Conservation (phyloP, 2,329 filamentous ascomycete genomes). For the Exophiala viscosa region DNA sequence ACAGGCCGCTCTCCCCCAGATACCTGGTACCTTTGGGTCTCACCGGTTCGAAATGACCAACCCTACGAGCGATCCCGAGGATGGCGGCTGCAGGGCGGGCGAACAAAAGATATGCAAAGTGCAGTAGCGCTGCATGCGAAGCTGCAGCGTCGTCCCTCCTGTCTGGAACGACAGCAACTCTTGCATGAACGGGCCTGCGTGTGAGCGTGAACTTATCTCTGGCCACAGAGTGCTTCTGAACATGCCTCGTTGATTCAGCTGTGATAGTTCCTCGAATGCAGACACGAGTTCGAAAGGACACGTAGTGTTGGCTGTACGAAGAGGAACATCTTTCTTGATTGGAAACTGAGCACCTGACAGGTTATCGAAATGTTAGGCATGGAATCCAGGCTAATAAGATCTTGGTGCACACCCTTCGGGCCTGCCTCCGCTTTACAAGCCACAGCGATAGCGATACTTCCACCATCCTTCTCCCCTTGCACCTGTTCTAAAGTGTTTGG, state of each 20-base stretch:
- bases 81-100: slow-evolving; percentile 14
- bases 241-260: not conserved
- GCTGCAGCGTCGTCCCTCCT: slow-evolving; percentile 10
- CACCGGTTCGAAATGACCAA: slow-evolving; percentile 18
- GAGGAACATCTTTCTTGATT: too few species aligned
- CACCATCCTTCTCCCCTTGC: not conserved
- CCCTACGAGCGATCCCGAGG: slow-evolving; percentile 1
- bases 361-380: too few species aligned
- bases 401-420: too few species aligned
- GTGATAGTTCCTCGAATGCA: not conserved
- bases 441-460: too few species aligned
- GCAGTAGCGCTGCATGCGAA: slow-evolving; percentile 20
- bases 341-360: too few species aligned
- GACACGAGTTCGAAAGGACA: not conserved
- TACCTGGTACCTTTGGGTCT: slow-evolving; percentile 18
- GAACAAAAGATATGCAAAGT: slow-evolving; percentile 10
- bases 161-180: slow-evolving; percentile 10
- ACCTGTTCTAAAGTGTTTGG: too few species aligned
- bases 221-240: slow-evolving; percentile 7
- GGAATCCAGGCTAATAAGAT: too few species aligned
- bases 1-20: not conserved
- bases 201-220: slow-evolving; percentile 10
- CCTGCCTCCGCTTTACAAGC: too few species aligned
- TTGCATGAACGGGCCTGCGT: slow-evolving; percentile 18
- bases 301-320: too few species aligned